phyloP scores from a whole-genome alignment of 352 stramenopile species.

The Halophytophthora polymorphica region DNA sequence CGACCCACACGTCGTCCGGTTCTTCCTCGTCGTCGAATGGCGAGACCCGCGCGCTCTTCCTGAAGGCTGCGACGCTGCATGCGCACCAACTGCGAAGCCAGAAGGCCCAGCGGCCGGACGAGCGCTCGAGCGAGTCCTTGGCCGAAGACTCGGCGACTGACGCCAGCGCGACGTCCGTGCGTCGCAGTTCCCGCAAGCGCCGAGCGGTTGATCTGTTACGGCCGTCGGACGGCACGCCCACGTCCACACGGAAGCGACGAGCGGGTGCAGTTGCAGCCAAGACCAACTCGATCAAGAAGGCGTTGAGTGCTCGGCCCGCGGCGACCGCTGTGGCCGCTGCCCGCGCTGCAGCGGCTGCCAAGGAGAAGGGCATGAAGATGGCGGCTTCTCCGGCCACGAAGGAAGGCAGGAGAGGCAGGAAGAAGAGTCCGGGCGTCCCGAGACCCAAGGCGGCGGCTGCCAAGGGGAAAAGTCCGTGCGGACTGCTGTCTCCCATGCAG shows the following conservation, averaged over 20 bases:
- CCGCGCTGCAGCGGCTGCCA: constrained; percentile 7
- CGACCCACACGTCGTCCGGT: not conserved
- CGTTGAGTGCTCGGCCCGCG: constrained; percentile 14
- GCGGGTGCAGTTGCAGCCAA: constrained; percentile 1
- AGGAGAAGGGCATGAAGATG: constrained; percentile 14
- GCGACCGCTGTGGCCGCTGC: constrained; percentile 13
- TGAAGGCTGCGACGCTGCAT: constrained; percentile 10
- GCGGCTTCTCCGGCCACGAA: not conserved
- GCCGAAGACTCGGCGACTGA: not conserved
- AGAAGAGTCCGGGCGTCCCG: constrained; percentile 1
- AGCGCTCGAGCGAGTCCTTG: not conserved
- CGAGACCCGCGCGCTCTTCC: constrained; percentile 14
- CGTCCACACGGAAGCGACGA: constrained; percentile 11
- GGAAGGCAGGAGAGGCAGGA: not conserved
- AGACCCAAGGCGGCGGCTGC: not conserved
- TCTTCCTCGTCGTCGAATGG: not conserved
- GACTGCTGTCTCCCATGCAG: constrained; percentile 46
- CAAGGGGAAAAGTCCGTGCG: constrained; percentile 8
- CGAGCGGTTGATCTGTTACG: constrained; percentile 21
- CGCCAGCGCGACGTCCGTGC: not conserved
- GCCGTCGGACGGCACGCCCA: constrained; percentile 3
- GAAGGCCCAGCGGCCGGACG: not conserved
- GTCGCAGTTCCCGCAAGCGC: constrained; percentile 23
- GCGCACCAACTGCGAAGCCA: constrained; percentile 10
- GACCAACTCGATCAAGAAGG: constrained; percentile 6